Evolutionary conservation across 495 filamentous ascomycete genomes (phyloP), one percentile per base, ranked within the genome.

Genomic region (Daldinia vernicosa): DNA sequence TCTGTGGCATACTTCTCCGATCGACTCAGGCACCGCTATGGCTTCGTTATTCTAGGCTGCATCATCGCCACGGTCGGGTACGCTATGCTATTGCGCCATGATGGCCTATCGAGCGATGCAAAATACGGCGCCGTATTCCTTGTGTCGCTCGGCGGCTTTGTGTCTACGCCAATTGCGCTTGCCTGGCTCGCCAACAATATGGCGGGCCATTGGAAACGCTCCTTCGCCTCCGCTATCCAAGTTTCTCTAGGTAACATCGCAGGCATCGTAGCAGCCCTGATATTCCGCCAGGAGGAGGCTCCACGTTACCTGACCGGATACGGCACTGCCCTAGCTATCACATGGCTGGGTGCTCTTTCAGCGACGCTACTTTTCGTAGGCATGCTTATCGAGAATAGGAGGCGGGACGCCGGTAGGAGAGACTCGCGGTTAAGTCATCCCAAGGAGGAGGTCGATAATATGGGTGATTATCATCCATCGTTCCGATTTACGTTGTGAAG

Each of bases 201-300:
- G 4, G 83, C 84, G 1, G 88, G 88, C 17, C 87, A 90, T 67
- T 90, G 87, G 74, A 90, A 91, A 72, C 84, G 88, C 15, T 82
- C 84, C 11, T 84, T 90, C 24, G 84, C 82, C 3, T 82, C 85
- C 0, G 88, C 74, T 22, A 77, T 89, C 74, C 84, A 87, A 72
- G 77, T 89, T 52, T 80, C 82, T 0, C 80, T 89, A 54, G 88
- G 87, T 0, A 89, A 89, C 61, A 76, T 84, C 14, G 84, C 81
- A 57, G 89, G 87, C 1, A 85, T 90, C 69, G 79, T 89, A 17
- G 86, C 86, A 1, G 85, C 84, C 76, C 82, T 79, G 79, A 78
- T 81, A 35, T 81, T 78, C 74, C 75, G 85, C 27, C 64, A 79
- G 0, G 74, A 72, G 0, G 81, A 90, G 63, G 78, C 79, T 3